Conservation (phyloP, 169 alveolate genomes). For the Amoebophrya sp. region DNA sequence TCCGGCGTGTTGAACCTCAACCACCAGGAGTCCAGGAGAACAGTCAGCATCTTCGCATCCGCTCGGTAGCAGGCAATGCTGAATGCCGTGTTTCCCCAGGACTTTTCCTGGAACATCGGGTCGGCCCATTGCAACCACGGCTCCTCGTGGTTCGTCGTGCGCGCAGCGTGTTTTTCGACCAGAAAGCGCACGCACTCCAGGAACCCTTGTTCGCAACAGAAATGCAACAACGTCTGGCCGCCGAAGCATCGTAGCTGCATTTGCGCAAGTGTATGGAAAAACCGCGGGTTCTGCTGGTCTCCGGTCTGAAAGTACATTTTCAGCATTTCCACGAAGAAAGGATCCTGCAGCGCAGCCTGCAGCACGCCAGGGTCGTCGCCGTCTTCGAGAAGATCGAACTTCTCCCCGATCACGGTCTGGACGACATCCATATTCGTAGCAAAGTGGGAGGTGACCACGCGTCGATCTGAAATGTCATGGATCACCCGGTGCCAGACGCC, state of each 20-base stretch:
- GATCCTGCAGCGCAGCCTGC: conserved; percentile 34
- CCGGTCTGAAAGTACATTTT: conserved; percentile 2
- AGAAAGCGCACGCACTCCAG: conserved; percentile 30
- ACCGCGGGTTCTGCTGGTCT: not conserved
- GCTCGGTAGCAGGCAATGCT: conserved; percentile 33
- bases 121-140: conserved; percentile 39
- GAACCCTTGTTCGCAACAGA: conserved; percentile 35
- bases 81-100: conserved; percentile 34
- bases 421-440: conserved; percentile 30
- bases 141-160: not conserved
- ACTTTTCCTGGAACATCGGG: conserved; percentile 36
- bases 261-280: conserved; percentile 29
- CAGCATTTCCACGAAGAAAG: not conserved
- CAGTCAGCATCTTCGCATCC: not conserved
- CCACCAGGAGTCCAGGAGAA: not conserved
- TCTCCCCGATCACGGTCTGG: not conserved
- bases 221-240: conserved; percentile 30
- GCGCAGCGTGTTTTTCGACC: not conserved
- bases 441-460: conserved; percentile 11
- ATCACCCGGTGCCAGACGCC: conserved; percentile 19
- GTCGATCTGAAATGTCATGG: not conserved
- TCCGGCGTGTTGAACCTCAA: too few relatives aligned
- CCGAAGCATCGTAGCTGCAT: not conserved
- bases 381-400: conserved; percentile 35
- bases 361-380: conserved; percentile 32